Conservation (phyloP, 805 yeast species). For the Blastobotrys terrestris region DNA sequence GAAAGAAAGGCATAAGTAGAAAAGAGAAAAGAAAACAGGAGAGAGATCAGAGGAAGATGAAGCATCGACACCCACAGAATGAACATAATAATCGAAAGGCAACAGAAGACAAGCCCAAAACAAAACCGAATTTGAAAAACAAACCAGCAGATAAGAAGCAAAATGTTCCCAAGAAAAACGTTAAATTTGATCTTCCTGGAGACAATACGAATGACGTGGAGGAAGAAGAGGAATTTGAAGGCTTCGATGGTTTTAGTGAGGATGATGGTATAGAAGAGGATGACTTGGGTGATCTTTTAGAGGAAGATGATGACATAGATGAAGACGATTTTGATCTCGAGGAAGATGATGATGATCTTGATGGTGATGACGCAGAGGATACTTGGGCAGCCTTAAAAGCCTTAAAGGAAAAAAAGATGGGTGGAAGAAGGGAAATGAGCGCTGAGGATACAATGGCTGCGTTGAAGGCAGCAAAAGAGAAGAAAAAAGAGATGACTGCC, state of each 20-base stretch:
- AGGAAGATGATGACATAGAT: conserved; percentile 13
- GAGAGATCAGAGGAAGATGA: conserved; percentile 10
- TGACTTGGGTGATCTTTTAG: too few species aligned
- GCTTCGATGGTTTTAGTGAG: conserved; percentile 5
- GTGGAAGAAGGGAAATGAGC: conserved; percentile 20
- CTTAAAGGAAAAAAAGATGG: conserved; percentile 32
- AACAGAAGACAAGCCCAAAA: conserved; percentile 11
- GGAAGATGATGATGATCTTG: conserved; percentile 19
- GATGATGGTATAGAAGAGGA: conserved; percentile 20
- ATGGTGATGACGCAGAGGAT: conserved; percentile 27
- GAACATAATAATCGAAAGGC: not conserved
- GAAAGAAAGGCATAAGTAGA: conserved; percentile 32
- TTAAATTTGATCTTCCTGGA: conserved; percentile 18
- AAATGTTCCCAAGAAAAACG: conserved; percentile 1
- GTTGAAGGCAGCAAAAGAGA: conserved; percentile 22
- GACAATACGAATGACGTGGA: conserved; percentile 17
- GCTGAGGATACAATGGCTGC: conserved; percentile 24
- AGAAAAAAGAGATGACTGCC: conserved; percentile 11
- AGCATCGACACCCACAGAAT: not conserved
- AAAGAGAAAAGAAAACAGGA: conserved; percentile 24
- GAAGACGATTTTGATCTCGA: conserved; percentile 22
- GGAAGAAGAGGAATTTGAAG: conserved; percentile 3
- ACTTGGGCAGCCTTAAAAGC: conserved; percentile 41
- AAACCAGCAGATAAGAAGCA: conserved; percentile 4
- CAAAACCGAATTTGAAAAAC: conserved; percentile 16